phyloP scores from a whole-genome alignment of 345 rosid genomes.

The Garcia nutans region DNA sequence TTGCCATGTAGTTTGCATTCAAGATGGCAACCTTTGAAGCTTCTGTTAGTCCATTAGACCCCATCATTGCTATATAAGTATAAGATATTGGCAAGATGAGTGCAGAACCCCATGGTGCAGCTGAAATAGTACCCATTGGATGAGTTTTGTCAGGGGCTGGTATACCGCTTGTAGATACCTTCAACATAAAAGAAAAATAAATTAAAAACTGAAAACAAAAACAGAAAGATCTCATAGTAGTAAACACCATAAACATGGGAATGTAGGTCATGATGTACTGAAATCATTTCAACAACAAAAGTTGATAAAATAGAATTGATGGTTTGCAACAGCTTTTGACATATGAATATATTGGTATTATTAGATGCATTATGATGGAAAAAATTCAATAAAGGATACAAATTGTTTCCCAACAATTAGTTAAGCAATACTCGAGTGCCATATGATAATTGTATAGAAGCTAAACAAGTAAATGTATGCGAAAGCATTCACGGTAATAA shows the following conservation, averaged over 20 bases:
- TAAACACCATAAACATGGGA: constrained; percentile 7
- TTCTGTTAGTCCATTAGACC: constrained; percentile 88
- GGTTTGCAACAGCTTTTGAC: background rate
- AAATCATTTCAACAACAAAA: background rate
- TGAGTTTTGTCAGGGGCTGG: constrained; percentile 68
- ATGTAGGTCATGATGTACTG: background rate
- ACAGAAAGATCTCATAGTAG: background rate
- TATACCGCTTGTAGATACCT: constrained; percentile 83
- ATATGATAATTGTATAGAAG: background rate
- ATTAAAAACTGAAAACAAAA: constrained; percentile 10
- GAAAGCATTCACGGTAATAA: background rate
- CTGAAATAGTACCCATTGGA: constrained; percentile 87
- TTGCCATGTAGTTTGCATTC: constrained; percentile 99
- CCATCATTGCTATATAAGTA: constrained; percentile 98
- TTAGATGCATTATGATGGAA: background rate
- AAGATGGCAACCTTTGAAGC: constrained; percentile 94
- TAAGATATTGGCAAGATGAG: constrained; percentile 96
- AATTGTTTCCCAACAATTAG: background rate
- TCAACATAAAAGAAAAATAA: constrained; percentile 14
- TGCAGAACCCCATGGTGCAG: constrained; percentile 99
- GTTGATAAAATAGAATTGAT: background rate
- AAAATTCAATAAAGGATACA: background rate
- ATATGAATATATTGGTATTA: background rate
- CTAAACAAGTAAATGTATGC: background rate
- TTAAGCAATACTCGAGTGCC: background rate